Base-by-base conservation (phyloP, 768 basidiomycete genomes). In the Leccinum variicolor region DNA sequence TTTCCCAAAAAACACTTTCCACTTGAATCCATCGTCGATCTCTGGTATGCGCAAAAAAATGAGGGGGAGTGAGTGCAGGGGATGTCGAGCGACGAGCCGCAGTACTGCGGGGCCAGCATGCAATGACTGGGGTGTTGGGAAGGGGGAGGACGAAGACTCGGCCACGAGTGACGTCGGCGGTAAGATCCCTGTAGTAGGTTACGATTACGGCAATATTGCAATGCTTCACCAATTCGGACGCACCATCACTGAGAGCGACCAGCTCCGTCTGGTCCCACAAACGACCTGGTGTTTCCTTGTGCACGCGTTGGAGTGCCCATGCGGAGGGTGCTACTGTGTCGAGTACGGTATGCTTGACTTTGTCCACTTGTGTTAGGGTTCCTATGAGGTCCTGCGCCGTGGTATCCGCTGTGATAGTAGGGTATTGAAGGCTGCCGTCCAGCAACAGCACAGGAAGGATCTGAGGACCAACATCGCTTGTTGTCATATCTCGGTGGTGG, bases 231-330 rank as follows among this genome's bases (percentile, higher is more conserved):
- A 50, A 55, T 17, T 36, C 15, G 34, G 21, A n/a, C 75, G 59
- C 43, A 89, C 89, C 87, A 66, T 87, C 81, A 33, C 81, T 83
- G 8, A 92, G 77, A 33, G 74, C 73, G 56, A 82, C 79, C 4
- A 93, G 77, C 60, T 90, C 89, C 3, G 81, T 77, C 61, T 90
- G 86, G 62, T 86, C 85, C 89, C 91, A 90, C 54, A 75, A 68
- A 23, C 84, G 76, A 50, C 89, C 89, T 49, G 70, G 72, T 21
- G 73, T 76, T 66, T 91, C 84, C 41, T 69, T 75, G 49, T 86
- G 78, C 47, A 90, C 79, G 53, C 69, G 75, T 69, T 90, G 90
- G 58, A 93, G 69, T 21, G 82, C 86, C 90, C 90, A 93, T 5
- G 80, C 82, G 53, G 69, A 71, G 29, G 84, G 80, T 45, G 80